These are phyloP conservation scores for Schizochytrium sp. DNA, from an alignment of 108 stramenopile genomes.

Conservation along the genomic window DNA sequence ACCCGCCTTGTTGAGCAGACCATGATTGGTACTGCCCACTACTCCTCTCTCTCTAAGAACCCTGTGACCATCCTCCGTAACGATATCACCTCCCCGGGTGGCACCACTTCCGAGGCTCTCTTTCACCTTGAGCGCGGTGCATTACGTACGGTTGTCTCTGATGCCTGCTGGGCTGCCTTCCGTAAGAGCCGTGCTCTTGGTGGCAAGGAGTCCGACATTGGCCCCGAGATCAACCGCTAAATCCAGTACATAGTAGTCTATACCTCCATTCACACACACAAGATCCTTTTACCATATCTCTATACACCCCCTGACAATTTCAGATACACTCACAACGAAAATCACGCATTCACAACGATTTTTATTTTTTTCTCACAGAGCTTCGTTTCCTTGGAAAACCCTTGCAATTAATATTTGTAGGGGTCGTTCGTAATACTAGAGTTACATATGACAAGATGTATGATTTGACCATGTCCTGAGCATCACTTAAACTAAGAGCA, in stretches of 20 bases:
- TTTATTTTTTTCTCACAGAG: too few relatives aligned
- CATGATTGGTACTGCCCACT: constrained; percentile 83
- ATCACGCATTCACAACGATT: too few relatives aligned
- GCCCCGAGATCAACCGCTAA: constrained; percentile 56
- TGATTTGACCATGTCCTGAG: too few relatives aligned
- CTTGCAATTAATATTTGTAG: too few relatives aligned
- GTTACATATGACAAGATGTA: too few relatives aligned
- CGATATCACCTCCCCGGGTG: constrained; percentile 90
- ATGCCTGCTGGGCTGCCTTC: constrained; percentile 70
- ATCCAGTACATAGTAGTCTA: background rate
- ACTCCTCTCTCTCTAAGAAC: constrained; percentile 85
- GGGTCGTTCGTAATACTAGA: too few relatives aligned
- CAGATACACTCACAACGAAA: background rate
- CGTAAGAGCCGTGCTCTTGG: constrained; percentile 64
- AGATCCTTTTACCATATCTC: background rate
- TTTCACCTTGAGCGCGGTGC: constrained; percentile 91
- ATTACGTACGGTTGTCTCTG: constrained; percentile 88
- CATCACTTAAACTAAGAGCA: too few relatives aligned
- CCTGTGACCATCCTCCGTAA: constrained; percentile 87
- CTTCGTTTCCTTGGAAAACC: too few relatives aligned
- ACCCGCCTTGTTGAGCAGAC: constrained; percentile 77
- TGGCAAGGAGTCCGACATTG: constrained; percentile 35
- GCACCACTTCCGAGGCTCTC: constrained; percentile 90
- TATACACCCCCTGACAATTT: background rate
- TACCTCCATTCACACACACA: background rate